Percentiles rank a stretch among this genome's conserved stretches.
Evolutionary conservation across 2,329 filamentous ascomycete species (phyloP).

Genomic region (Graphilbum fragrans): DNA sequence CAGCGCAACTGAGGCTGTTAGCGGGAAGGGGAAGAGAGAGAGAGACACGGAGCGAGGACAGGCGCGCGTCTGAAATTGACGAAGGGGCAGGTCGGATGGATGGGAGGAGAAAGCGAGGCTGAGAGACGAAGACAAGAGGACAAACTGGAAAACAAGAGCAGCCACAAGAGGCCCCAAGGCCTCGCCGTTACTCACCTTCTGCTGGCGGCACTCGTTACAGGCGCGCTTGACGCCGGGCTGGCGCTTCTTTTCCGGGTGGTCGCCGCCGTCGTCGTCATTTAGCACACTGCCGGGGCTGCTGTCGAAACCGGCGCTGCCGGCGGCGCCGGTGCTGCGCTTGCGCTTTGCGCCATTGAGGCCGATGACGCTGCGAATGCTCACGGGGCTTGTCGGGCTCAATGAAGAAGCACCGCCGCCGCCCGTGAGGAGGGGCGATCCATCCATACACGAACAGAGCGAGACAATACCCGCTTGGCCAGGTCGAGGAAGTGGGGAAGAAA

Average conservation of each 20-base stretch:
- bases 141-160: not conserved
- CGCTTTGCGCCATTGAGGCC: conserved; percentile 40
- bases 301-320: conserved; percentile 27
- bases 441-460: conserved; percentile 16
- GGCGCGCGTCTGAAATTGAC: no score
- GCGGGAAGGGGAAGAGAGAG: not conserved
- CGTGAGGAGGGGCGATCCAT: conserved; percentile 21
- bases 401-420: conserved; percentile 17
- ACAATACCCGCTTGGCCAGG: not conserved
- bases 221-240: conserved; percentile 64
- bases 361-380: conserved; percentile 34
- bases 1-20: conserved; percentile 52
- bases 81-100: no score
- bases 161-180: no score
- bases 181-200: conserved; percentile 53
- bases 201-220: conserved; percentile 75
- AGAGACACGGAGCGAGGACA: not conserved
- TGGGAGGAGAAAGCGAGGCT: no score
- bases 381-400: conserved; percentile 40
- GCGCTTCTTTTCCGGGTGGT: conserved; percentile 46
- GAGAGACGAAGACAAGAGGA: not conserved
- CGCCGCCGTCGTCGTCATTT: conserved; percentile 43
- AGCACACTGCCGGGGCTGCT: conserved; percentile 50
- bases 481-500: not conserved
- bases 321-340: conserved; percentile 39